Evolutionary conservation across 2,329 filamentous ascomycete species (phyloP), one percentile per base, ranked within the genome.

Genomic region (Keithomyces neogunnii): DNA sequence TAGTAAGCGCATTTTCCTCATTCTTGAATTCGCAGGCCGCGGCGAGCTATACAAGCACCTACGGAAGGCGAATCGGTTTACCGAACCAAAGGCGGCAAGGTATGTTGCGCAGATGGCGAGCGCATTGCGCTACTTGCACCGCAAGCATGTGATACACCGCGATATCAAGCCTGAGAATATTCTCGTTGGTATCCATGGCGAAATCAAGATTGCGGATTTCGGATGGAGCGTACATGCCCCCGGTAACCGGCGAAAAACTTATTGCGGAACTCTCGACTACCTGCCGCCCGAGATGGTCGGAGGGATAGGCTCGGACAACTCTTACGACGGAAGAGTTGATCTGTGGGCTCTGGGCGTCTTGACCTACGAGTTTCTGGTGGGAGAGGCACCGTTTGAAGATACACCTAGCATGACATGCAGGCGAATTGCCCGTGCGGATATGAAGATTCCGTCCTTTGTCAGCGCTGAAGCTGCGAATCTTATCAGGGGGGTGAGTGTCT

Each of bases 41-140:
- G 85, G 85, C 50, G 85, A 88, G 62, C 69, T 88, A 29, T 88
- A 87, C 69, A 87, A 87, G 69, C 82, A 85, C 60, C 70, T 88
- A 49, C 75, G 82, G 48, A 80, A 80, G 59, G 84, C 82, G 56
- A 75, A 80, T 62, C 75, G 78, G 42, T 88, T 88, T 61, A 76
- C 81, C 0, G 85, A 88, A 63, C 78, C 75, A 73, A 82, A 82
- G 57, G 84, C 85, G 26, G 84, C 84, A 9, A 78, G 84, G 61
- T 88, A 87, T 61, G 78, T 86, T 54, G 84, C 85, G 2, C 85
- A 88, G 62, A 86, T 88, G 82, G 82, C 84, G 3, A 52, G 53
- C 7, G 59, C 62, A 1, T 53, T 66, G 43, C 52, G 40, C 5
- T 62, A 65, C 38, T 54, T 66, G 28, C 63, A 65, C 54, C 49